Evolutionary conservation across 225 moss, liverwort and hornwort genomes (phyloP), one percentile per base, ranked within the genome.

Genomic region (Anthoceros angustus): DNA sequence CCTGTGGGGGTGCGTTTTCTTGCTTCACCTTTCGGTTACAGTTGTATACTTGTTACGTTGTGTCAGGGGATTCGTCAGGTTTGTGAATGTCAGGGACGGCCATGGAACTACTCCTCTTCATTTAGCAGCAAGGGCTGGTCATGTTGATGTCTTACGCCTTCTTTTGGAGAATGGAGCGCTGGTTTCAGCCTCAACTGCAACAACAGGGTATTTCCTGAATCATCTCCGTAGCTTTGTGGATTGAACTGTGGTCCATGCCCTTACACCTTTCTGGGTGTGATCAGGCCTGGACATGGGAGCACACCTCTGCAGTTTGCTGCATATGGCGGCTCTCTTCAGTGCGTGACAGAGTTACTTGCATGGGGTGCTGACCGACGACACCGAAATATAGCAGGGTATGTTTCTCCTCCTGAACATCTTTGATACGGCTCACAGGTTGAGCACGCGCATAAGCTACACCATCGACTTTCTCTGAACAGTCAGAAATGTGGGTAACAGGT

Each of bases 311-410:
- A 84, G 25, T 76, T 68, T 42, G 83, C 83, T 9, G 83, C 80
- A 10, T 74, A 78, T 15, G 80, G 78, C 72, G 83, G 83, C 16
- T 84, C 83, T 49, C 46, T 80, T 46, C 78, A 78, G 14, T 78
- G 80, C 40, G 78, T 80, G 25, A 63, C 74, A 26, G 83, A 84
- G 76, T 78, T 84, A 14, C 62, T 84, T 68, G 83, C 83, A 9
- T 84, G 83, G 83, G 83, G 80, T 66, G 83, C 83, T 4, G 83
- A 84, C 61, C 80, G 83, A 1, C 39, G 65, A 61, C 71, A 78
- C 42, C 75, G 72, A 0, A 76, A 84, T 69, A 26, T 74, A 50
- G 71, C 62, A 2, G 83, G 83, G 83, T 80, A 62, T 40, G 68
- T 62, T 45, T 32, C 16, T 12, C 7, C 12, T 26, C 39, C 21